Evolutionary conservation across 257 asterid genomes (phyloP), one percentile per base, ranked within the genome.

Genomic region (Paulownia fortunei): DNA sequence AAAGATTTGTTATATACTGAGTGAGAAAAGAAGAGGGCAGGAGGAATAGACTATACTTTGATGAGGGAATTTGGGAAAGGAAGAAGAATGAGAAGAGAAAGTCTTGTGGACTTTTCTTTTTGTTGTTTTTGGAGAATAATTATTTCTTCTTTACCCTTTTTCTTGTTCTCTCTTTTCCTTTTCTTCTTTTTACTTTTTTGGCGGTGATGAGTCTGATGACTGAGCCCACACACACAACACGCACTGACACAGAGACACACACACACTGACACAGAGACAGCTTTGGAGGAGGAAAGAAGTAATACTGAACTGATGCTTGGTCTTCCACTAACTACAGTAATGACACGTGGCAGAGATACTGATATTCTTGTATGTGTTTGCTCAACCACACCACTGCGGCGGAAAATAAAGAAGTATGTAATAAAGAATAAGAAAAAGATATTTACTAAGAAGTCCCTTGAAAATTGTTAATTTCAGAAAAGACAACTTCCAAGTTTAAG

Each of bases 211-310:
- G 47, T 12, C 39, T 41, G 63, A 49, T 42, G 76, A 46, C 55
- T 51, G 71, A 46, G 59, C 79, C 67, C 82, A 81, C 71, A 36
- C 26, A 13, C 30, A 18, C n/a, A n/a, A n/a, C n/a, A 56, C 70
- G 19, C 70, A 44, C 80, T 44, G 24, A 44, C 64, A 71, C 51
- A 15, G 18, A 15, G 19, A 18, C 51, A 51, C 52, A 56, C 75
- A 66, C 73, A 72, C 78, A 67, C 65, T 56, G 74, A 73, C 39
- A 78, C 63, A 32, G 61, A 71, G 74, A 63, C 34, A 11, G 79
- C 82, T 81, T 76, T 81, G 74, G 82, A 81, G 85, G 85, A 62
- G 30, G 76, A 69, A 59, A 78, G 72, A 24, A 65, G 44, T 7
- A 63, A 39, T 39, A 10, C 46, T 39, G 46, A 6, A 4, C 46